Base-by-base conservation (phyloP, 441 rosid genomes). In the Macaranga tanarius region DNA sequence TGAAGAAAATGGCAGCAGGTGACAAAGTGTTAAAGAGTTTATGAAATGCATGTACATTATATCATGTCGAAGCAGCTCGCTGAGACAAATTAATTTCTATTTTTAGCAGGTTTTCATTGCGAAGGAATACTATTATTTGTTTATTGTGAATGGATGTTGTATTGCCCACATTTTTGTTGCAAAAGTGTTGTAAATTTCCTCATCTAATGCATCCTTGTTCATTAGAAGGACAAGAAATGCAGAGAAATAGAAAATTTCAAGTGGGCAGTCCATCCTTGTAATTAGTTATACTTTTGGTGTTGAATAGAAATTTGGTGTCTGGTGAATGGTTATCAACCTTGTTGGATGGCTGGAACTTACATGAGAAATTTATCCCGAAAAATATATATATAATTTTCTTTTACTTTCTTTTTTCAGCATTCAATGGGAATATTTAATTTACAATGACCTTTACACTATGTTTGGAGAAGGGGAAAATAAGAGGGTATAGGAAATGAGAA, bases 31-130 rank as follows among this genome's bases (percentile, higher is more conserved):
- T 15, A 26, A 31, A 34, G 60, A 17, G 65, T 62, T 70, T 22
- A 48, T 44, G 76, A 54, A 61, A 48, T 77, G 55, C 68, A 22
- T 86, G 84, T 84, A 83, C 26, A 81, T 84, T 80, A 62, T 66
- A 59, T 79, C 66, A 58, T 26, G 90, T 83, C 73, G 67, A 85
- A 86, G 90, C 89, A 69, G 78, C 90, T 84, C 73, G 88, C 89
- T 77, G 84, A 81, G 89, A 76, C 88, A 40, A 23, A 69, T 73
- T 78, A 65, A 69, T 64, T 62, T 71, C 54, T 50, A 28, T n/a
- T 67, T 73, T 67, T 48, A 58, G 69, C 58, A 50, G 69, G 83
- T 55, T 64, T 83, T 54, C 19, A 51, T 65, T 55, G 26, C 66
- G 65, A 61, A 25, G 64, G 54, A 55, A 73, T 47, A 62, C 51